These are phyloP conservation scores for Cyclotella baltica DNA, from an alignment of 108 stramenopile species.

Conservation along the genomic window DNA sequence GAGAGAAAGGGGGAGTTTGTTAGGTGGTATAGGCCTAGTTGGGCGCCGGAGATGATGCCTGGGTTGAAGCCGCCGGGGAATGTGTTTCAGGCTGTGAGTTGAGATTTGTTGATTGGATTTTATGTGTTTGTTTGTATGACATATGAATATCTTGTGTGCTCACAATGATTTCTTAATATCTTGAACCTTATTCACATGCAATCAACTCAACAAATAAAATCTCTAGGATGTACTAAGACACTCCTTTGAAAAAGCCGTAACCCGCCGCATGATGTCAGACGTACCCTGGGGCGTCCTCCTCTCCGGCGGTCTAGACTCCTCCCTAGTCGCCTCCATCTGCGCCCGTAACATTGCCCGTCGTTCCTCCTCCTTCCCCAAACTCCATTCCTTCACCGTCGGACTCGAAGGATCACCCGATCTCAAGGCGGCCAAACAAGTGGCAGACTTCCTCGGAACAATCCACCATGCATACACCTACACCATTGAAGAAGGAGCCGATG, in stretches of 20 bases:
- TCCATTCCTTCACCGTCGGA: constrained; percentile 98
- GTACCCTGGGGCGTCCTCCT: constrained; percentile 99
- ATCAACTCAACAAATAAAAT: not conserved
- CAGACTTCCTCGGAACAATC: constrained; percentile 95
- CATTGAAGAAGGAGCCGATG: constrained; percentile 97
- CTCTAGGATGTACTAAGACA: constrained; percentile 76
- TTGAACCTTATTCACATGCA: not conserved
- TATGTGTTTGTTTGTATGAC: not conserved
- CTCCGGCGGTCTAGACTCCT: constrained; percentile 97
- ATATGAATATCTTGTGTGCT: not conserved
- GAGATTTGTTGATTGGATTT: not conserved
- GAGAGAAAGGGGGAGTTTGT: constrained; percentile 77
- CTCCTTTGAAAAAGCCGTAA: constrained; percentile 93
- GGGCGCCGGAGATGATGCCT: constrained; percentile 90
- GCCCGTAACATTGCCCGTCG: constrained; percentile 88
- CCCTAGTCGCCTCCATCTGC: constrained; percentile 95
- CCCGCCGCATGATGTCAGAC: constrained; percentile 98
- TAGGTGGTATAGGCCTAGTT: constrained; percentile 94
- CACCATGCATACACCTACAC: constrained; percentile 98
- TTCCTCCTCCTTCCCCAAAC: constrained; percentile 82
- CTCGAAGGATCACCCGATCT: constrained; percentile 94
- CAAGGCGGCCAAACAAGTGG: constrained; percentile 93
- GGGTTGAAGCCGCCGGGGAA: constrained; percentile 75
- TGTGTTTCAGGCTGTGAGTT: constrained; percentile 75
- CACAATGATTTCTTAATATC: not conserved